phyloP scores from a whole-genome alignment of 768 basidiomycete species.

The Boletus edulis region DNA sequence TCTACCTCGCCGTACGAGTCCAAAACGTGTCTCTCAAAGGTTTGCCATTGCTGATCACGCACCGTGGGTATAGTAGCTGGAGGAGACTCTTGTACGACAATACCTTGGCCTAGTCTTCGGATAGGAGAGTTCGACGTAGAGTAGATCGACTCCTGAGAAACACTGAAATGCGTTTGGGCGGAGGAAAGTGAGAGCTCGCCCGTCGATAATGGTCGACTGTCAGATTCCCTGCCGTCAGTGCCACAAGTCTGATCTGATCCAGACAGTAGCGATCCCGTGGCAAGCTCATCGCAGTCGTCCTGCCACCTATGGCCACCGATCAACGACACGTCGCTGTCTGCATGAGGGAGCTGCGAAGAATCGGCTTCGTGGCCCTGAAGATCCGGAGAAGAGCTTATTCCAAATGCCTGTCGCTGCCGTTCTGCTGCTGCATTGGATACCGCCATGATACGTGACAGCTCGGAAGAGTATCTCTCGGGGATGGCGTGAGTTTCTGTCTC shows the following conservation, averaged over 20 bases:
- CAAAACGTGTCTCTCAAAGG: conserved; percentile 19
- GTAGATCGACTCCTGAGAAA: conserved; percentile 28
- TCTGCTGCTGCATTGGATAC: conserved; percentile 37
- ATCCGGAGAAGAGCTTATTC: conserved; percentile 43
- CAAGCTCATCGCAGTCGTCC: conserved; percentile 32
- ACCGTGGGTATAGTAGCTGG: background rate
- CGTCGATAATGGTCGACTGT: conserved; percentile 1
- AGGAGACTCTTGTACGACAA: conserved; percentile 8
- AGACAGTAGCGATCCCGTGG: conserved; percentile 29
- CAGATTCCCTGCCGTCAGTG: background rate
- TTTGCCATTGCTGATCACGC: conserved; percentile 24
- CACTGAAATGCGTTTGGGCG: conserved; percentile 9
- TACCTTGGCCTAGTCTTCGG: conserved; percentile 8
- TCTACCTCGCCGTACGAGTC: conserved; percentile 47
- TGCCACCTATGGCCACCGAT: conserved; percentile 40
- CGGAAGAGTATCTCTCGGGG: conserved; percentile 25
- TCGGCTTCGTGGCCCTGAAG: background rate
- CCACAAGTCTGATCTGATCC: background rate
- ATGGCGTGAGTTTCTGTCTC: background rate
- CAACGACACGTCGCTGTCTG: conserved; percentile 49
- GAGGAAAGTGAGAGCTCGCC: conserved; percentile 13
- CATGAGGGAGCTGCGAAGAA: conserved; percentile 26
- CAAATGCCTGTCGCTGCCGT: conserved; percentile 49
- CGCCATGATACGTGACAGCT: conserved; percentile 26
- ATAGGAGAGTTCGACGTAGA: conserved; percentile 15